Conservation (phyloP, 78 protist genomes). For the Goniomonas avonlea region DNA sequence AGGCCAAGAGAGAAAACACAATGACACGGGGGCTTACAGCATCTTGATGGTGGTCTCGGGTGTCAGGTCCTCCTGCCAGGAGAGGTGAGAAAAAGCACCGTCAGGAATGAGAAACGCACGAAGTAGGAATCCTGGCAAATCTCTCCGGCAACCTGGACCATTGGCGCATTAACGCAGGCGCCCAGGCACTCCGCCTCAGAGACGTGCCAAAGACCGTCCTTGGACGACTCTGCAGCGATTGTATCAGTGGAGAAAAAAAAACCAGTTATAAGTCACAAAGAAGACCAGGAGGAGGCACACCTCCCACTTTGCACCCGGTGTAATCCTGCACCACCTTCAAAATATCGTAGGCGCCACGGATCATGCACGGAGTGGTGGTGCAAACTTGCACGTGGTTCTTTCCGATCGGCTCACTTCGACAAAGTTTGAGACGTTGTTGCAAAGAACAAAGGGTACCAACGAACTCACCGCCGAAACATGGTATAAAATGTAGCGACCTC, state of each 20-base stretch:
- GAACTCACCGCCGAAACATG: constrained; percentile 74
- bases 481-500: constrained; percentile 94
- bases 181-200: constrained; percentile 95
- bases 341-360: constrained; percentile 72
- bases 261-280: too few species aligned
- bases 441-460: background rate
- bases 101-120: background rate
- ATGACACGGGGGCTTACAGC: too few species aligned
- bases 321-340: constrained; percentile 34
- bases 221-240: constrained; percentile 54
- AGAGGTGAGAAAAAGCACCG: background rate
- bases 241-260: background rate
- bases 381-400: constrained; percentile 64
- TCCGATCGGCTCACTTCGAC: constrained; percentile 22
- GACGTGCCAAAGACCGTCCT: constrained; percentile 73
- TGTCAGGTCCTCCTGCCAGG: constrained; percentile 50
- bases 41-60: constrained; percentile 21
- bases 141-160: constrained; percentile 80
- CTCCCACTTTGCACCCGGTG: constrained; percentile 40
- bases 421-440: background rate
- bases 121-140: constrained; percentile 22
- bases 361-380: constrained; percentile 94
- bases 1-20: too few species aligned
- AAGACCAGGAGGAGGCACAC: background rate
- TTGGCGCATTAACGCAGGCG: constrained; percentile 95